A percentile compares a stretch with the other conserved stretches of the same genome.
phyloP scores from a whole-genome alignment of 352 stramenopile species.

The Pythium aristosporum region DNA sequence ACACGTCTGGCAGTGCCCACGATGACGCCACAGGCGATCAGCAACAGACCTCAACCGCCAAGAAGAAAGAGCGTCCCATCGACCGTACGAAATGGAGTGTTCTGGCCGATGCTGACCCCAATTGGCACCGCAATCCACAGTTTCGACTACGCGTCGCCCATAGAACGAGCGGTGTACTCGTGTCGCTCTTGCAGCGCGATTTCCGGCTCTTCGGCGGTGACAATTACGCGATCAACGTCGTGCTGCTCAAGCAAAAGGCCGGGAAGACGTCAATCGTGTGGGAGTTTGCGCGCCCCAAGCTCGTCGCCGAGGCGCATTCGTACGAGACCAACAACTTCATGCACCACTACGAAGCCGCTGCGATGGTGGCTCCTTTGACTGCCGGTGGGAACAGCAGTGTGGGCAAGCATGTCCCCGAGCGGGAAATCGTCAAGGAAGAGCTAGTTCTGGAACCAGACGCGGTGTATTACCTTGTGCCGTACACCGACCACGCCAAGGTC shows the following conservation, averaged over 20 bases:
- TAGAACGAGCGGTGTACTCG: conserved; percentile 43
- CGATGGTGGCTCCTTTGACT: conserved; percentile 25
- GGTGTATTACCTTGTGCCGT: conserved; percentile 82
- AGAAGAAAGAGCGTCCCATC: conserved; percentile 39
- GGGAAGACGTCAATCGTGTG: conserved; percentile 59
- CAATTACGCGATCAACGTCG: conserved; percentile 87
- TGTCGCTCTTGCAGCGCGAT: conserved; percentile 85
- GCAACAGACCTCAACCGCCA: neutral
- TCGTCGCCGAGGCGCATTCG: conserved; percentile 72
- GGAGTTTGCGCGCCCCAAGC: conserved; percentile 62
- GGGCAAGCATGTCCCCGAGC: conserved; percentile 56
- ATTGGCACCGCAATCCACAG: conserved; percentile 92
- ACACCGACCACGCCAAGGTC: conserved; percentile 75
- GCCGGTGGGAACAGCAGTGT: conserved; percentile 15
- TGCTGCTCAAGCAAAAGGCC: conserved; percentile 74
- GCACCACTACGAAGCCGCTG: conserved; percentile 38
- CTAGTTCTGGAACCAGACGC: conserved; percentile 68
- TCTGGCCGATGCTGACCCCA: conserved; percentile 70
- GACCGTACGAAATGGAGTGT: conserved; percentile 68
- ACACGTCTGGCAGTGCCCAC: neutral
- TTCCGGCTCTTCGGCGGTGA: conserved; percentile 77
- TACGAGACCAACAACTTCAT: conserved; percentile 42
- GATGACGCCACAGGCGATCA: conserved; percentile 10
- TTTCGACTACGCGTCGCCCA: conserved; percentile 64
- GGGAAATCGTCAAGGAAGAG: conserved; percentile 77